A percentile compares a stretch with the other conserved stretches of the same genome.
phyloP scores from a whole-genome alignment of 805 yeast genomes.

The Saccharomycopsis oosterbeekiorum region DNA sequence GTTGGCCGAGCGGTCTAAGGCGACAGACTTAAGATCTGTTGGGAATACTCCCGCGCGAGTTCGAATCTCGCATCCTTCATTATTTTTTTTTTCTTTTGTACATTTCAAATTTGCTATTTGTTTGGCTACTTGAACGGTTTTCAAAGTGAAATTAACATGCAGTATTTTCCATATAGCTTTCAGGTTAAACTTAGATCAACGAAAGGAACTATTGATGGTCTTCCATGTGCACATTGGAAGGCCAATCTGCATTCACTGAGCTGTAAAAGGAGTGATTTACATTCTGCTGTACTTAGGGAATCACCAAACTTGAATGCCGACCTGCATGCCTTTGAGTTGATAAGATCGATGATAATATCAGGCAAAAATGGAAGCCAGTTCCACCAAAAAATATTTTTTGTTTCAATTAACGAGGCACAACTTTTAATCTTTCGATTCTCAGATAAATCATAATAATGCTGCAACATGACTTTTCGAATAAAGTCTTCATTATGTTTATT shows the following conservation, averaged over 20 bases:
- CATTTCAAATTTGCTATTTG: neutral
- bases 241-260: slow-evolving; percentile 48
- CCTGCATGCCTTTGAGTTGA: slow-evolving; percentile 58
- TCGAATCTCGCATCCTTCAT: slow-evolving; percentile 26
- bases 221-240: slow-evolving; percentile 78
- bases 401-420: neutral
- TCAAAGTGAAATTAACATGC: too few species aligned
- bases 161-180: too few species aligned
- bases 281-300: slow-evolving; percentile 32
- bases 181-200: slow-evolving; percentile 1
- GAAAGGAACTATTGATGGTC: slow-evolving; percentile 62
- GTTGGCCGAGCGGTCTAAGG: slow-evolving; percentile 36
- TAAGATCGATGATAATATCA: slow-evolving; percentile 34
- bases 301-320: slow-evolving; percentile 68
- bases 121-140: too few species aligned
- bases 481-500: slow-evolving; percentile 21
- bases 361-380: slow-evolving; percentile 37
- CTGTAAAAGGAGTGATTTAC: slow-evolving; percentile 32
- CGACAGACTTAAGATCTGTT: slow-evolving; percentile 34
- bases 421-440: neutral
- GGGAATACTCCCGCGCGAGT: slow-evolving; percentile 26
- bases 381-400: slow-evolving; percentile 30
- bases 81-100: slow-evolving; percentile 11
- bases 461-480: slow-evolving; percentile 32
- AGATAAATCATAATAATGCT: slow-evolving; percentile 31